Evolutionary conservation across 805 yeast species (phyloP).

Genomic region (Lipomyces oligophaga): DNA sequence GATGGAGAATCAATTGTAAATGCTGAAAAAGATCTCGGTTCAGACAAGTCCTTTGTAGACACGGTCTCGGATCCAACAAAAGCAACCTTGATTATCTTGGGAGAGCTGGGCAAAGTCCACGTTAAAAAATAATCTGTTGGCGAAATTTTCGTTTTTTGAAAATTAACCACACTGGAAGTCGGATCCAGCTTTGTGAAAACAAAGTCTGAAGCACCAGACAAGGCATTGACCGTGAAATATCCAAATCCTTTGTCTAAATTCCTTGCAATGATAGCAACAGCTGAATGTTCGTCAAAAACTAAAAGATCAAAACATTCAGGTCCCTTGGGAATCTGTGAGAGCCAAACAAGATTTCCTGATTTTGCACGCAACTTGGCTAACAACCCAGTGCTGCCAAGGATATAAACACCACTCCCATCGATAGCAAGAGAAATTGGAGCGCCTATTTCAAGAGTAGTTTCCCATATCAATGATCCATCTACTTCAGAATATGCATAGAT

Average conservation of each 20-base stretch:
- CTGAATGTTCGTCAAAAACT: background rate
- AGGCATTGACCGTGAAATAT: background rate
- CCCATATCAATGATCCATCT: conserved; percentile 24
- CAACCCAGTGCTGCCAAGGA: conserved; percentile 17
- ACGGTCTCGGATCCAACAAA: background rate
- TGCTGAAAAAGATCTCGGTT: conserved; percentile 3
- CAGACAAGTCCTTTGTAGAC: background rate
- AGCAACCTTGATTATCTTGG: conserved; percentile 9
- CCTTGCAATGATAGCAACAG: conserved; percentile 13
- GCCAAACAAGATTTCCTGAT: conserved; percentile 11
- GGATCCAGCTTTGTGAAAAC: conserved; percentile 9
- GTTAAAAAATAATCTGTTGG: background rate
- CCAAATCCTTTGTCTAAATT: conserved; percentile 11
- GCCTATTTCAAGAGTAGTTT: conserved; percentile 13
- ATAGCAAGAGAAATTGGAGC: conserved; percentile 14
- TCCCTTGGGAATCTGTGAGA: conserved; percentile 5
- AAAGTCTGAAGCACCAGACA: background rate
- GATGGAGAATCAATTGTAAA: background rate
- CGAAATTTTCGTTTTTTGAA: conserved; percentile 1
- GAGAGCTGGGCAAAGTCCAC: conserved; percentile 14
- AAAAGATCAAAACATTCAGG: conserved; percentile 9
- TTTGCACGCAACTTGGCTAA: conserved; percentile 5
- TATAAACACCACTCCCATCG: conserved; percentile 5
- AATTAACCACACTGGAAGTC: conserved; percentile 12
- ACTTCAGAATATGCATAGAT: conserved; percentile 11